phyloP scores from a whole-genome alignment of 495 filamentous ascomycete genomes.

The Aspergillus biplanus region DNA sequence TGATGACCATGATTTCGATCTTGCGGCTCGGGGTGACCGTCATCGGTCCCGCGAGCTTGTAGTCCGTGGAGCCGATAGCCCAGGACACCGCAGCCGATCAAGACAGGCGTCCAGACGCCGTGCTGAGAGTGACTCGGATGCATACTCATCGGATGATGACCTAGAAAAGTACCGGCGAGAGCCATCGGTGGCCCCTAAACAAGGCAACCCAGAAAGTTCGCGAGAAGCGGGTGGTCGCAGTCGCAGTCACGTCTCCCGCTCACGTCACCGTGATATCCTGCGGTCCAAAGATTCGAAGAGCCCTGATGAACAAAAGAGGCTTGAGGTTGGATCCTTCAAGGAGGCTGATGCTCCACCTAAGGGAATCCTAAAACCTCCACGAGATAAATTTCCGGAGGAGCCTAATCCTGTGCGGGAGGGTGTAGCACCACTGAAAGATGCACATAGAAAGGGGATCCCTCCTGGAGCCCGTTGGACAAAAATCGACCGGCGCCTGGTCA shows the following conservation, averaged over 20 bases:
- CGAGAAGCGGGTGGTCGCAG: slow-evolving; percentile 17
- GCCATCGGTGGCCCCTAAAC: slow-evolving; percentile 29
- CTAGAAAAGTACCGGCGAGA: slow-evolving; percentile 41
- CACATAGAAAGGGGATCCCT: slow-evolving; percentile 72
- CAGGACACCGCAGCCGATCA: slow-evolving; percentile 29
- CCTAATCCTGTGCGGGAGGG: slow-evolving; percentile 78
- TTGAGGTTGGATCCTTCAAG: slow-evolving; percentile 34
- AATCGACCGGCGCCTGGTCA: slow-evolving; percentile 81
- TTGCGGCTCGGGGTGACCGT: slow-evolving; percentile 21
- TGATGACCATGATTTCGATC: slow-evolving; percentile 42
- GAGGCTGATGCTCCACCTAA: slow-evolving; percentile 56
- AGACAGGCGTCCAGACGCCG: slow-evolving; percentile 38
- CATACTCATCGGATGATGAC: slow-evolving; percentile 43
- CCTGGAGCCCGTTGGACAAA: slow-evolving; percentile 86
- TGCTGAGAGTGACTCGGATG: slow-evolving; percentile 36
- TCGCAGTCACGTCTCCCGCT: slow-evolving; percentile 31
- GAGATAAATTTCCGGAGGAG: slow-evolving; percentile 78
- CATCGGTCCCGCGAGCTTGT: slow-evolving; percentile 19
- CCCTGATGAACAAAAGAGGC: slow-evolving; percentile 33
- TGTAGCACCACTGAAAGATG: slow-evolving; percentile 85
- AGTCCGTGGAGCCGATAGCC: slow-evolving; percentile 13
- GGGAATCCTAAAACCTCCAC: slow-evolving; percentile 73
- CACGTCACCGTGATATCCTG: slow-evolving; percentile 29
- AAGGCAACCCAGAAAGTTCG: slow-evolving; percentile 25
- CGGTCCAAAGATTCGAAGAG: slow-evolving; percentile 13